Evolutionary conservation across 176 grass and related monocot species (phyloP), one percentile per base, ranked within the genome.

Genomic region (Lolium multiflorum): DNA sequence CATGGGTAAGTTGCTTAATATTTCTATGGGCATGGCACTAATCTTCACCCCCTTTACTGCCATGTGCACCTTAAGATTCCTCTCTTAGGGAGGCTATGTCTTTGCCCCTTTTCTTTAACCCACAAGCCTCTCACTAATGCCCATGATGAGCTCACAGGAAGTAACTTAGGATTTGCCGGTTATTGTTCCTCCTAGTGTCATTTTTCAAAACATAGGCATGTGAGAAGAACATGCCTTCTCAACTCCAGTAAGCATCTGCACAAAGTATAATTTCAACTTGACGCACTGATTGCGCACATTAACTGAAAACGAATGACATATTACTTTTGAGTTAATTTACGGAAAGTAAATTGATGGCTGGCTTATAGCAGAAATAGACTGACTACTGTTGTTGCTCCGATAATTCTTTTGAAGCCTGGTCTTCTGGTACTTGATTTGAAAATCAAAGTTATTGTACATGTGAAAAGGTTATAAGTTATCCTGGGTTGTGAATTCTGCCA

Each of bases 21-120:
- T 82, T 55, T 78, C 71, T 73, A 82, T 41, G 52, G 16, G 67
- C 39, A 78, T 80, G 71, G 80, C 72, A 76, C 89, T 91, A 91
- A 84, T n/a, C 85, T 91, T 91, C 85, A 67, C 84, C 18, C 24
- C 17, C 68, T 86, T 88, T 84, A 88, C 85, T 54, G 71, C 12
- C 89, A 91, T 88, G 89, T 91, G 89, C 89, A 85, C 77, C 69
- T 9, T 71, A 85, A 81, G 82, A 85, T 88, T 91, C 85, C 89
- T 71, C 70, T 87, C 78, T 41, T 77, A 68, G 75, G 70, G 68
- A 71, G 58, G 26, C 52, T 20, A 26, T 67, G 69, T 46, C 11
- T 59, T 59, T 89, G 22, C 49, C 58, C 18, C 73, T 79, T 37
- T 63, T 79, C 18, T 90, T 90, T 83, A 90, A 72, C 84, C 83